Conservation (phyloP, 2,329 filamentous ascomycete genomes). For the Aspergillus sojae region DNA sequence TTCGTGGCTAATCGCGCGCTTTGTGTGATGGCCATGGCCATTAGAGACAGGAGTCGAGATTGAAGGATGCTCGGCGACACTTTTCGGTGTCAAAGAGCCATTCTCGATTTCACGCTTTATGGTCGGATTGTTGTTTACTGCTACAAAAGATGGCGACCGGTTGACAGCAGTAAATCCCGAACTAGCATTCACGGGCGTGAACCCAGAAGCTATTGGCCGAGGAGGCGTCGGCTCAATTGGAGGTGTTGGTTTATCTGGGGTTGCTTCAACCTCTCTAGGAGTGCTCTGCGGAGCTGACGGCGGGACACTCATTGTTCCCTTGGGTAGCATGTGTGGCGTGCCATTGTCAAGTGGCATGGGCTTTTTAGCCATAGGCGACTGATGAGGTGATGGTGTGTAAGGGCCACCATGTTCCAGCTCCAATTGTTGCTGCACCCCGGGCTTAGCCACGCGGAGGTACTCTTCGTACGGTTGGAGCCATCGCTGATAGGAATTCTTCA, state of each 20-base stretch:
- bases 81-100: conserved; percentile 62
- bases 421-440: conserved; percentile 92
- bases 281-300: conserved; percentile 64
- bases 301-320: conserved; percentile 55
- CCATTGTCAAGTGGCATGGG: conserved; percentile 38
- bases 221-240: conserved; percentile 43
- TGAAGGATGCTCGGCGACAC: conserved; percentile 65
- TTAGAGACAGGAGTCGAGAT: conserved; percentile 60
- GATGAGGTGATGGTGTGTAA: conserved; percentile 74
- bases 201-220: conserved; percentile 53
- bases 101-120: conserved; percentile 58
- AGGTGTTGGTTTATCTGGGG: conserved; percentile 37
- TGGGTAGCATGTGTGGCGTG: conserved; percentile 54
- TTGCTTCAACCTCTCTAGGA: conserved; percentile 45
- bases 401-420: conserved; percentile 92
- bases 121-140: conserved; percentile 42
- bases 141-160: conserved; percentile 47
- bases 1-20: conserved; percentile 72
- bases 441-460: conserved; percentile 86
- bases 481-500: conserved; percentile 97
- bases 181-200: conserved; percentile 71
- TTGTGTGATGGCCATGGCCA: conserved; percentile 63
- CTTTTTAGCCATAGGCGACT: conserved; percentile 69
- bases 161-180: conserved; percentile 64
- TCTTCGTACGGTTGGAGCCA: conserved; percentile 98